Evolutionary conservation across 352 stramenopile species (phyloP).

Genomic region (Globisporangium nunn): DNA sequence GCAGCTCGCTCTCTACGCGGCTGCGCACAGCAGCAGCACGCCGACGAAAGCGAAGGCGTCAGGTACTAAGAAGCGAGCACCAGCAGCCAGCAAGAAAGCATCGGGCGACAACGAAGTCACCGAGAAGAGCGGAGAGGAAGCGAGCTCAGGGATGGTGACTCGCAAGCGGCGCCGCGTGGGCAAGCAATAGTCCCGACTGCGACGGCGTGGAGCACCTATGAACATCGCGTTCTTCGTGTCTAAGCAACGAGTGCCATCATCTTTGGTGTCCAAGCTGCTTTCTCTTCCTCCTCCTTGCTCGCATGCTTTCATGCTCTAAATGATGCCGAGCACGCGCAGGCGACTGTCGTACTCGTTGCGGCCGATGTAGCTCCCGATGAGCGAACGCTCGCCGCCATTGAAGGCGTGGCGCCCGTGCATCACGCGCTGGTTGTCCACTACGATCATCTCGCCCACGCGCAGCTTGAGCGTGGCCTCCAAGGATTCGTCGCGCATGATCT

Average conservation of each 20-base stretch:
- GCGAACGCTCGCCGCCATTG: constrained; percentile 57
- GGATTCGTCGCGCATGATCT: constrained; percentile 46
- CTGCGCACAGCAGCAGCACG: constrained; percentile 9
- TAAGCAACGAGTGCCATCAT: background rate
- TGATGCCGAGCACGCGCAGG: constrained; percentile 74
- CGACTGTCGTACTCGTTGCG: constrained; percentile 81
- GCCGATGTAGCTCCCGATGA: constrained; percentile 87
- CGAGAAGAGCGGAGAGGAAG: constrained; percentile 4
- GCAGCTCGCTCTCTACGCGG: constrained; percentile 64
- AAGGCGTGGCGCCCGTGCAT: constrained; percentile 81
- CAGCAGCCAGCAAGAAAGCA: background rate
- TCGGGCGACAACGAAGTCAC: background rate
- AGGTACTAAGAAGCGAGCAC: background rate
- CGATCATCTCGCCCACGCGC: background rate
- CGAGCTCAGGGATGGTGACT: background rate
- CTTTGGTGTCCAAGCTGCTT: background rate
- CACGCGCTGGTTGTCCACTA: constrained; percentile 62
- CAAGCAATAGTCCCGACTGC: background rate
- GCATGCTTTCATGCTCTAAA: constrained; percentile 25
- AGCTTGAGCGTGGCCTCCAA: constrained; percentile 43
- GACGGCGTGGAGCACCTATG: no score
- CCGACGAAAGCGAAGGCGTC: constrained; percentile 1
- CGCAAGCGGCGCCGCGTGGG: constrained; percentile 10
- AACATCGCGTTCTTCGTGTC: no score
- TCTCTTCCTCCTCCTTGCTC: background rate